Conservation (phyloP, 805 yeast genomes). For the Starmerella sp. region DNA sequence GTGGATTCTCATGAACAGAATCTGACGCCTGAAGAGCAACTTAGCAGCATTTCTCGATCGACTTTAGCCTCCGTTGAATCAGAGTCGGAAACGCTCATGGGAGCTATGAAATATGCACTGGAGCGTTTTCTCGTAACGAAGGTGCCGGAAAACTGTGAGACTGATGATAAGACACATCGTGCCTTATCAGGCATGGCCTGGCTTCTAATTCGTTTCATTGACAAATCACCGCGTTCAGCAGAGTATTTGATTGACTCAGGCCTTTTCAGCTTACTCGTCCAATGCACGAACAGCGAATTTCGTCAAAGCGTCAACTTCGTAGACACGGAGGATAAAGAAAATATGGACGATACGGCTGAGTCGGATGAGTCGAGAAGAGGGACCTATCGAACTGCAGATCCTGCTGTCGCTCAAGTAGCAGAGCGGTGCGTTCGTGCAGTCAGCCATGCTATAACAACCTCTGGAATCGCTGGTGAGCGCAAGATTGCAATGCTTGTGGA, state of each 20-base stretch:
- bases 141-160: neutral
- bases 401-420: neutral
- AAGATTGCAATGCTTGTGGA: neutral
- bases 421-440: neutral
- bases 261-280: neutral
- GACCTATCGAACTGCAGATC: neutral
- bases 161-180: neutral
- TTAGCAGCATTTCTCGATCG: neutral
- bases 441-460: neutral
- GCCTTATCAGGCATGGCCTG: neutral
- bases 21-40: neutral
- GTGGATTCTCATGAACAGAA: neutral
- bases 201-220: neutral
- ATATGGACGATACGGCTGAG: neutral
- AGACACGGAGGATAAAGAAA: neutral
- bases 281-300: neutral
- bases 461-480: neutral
- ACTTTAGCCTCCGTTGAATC: neutral
- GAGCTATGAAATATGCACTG: neutral
- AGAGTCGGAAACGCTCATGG: neutral
- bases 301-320: neutral
- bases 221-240: neutral
- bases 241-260: neutral
- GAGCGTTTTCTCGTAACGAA: neutral
- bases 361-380: neutral